Evolutionary conservation across 176 grass and related monocot species (phyloP).

Genomic region (Rhynchospora tenuis): DNA sequence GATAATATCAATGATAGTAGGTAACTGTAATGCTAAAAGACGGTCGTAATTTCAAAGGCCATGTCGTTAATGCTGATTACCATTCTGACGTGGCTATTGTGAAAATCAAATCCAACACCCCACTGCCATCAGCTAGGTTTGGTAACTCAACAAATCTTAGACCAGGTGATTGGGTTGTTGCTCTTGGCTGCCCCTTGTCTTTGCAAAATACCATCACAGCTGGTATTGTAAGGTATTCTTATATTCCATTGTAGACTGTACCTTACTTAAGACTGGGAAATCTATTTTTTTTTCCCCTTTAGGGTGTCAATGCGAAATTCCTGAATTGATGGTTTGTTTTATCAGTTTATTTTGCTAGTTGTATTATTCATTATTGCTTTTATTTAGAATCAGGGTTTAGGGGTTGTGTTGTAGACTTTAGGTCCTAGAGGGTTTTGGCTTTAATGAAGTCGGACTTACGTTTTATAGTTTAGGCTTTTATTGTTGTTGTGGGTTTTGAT

Average conservation of each 20-base stretch:
- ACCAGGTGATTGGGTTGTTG: constrained; percentile 73
- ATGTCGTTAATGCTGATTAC: constrained; percentile 50
- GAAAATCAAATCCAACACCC: constrained; percentile 72
- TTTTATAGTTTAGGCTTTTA: no score
- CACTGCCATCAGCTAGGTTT: constrained; percentile 66
- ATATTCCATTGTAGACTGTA: neutral
- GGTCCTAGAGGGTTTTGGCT: no score
- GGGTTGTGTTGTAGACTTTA: no score
- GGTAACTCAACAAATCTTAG: constrained; percentile 59
- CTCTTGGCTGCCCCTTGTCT: constrained; percentile 66
- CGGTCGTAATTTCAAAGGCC: constrained; percentile 60
- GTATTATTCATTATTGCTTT: neutral
- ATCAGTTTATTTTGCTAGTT: constrained; percentile 1
- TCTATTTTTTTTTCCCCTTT: neutral
- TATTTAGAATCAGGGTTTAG: neutral
- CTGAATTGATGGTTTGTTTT: neutral
- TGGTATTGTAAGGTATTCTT: constrained; percentile 83
- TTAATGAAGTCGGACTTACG: no score
- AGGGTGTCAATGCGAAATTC: neutral
- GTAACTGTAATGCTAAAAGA: constrained; percentile 88
- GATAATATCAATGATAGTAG: constrained; percentile 35
- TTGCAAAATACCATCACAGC: constrained; percentile 90
- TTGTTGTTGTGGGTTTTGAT: no score
- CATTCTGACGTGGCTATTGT: constrained; percentile 68
- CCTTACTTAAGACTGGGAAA: neutral